Evolutionary conservation across 495 filamentous ascomycete species (phyloP), one percentile per base, ranked within the genome.

Genomic region (Recurvomyces mirabilis): DNA sequence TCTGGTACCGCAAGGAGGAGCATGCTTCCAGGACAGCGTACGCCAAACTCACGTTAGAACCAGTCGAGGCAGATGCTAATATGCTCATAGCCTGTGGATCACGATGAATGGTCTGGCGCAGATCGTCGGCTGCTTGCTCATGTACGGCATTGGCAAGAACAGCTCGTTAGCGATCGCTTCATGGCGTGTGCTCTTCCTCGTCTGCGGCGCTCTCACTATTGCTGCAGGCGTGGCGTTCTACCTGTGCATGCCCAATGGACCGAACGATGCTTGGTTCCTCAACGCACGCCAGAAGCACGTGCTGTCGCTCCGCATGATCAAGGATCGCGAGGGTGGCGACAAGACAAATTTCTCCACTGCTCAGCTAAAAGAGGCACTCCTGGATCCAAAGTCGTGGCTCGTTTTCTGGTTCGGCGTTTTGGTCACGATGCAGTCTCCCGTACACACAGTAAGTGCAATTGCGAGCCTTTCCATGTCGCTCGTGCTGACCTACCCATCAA

Each of bases 201-300:
- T 29, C 26, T 7, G 7, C 7, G 26, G n/a, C 26, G 26, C 7
- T n/a, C 7, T 29, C 26, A 29, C 26, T 7, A 7, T 29, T n/a
- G 26, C n/a, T n/a, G 26, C 26, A 7, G 26, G n/a, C n/a, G 7
- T 7, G 7, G n/a, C n/a, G n/a, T n/a, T 29, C 26, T 29, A 7
- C 26, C 7, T n/a, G 7, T n/a, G 7, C n/a, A 61, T 89, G 43
- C 84, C 85, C 0, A 82, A 88, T 54, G 70, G 70, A 1, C 81
- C 85, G 0, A 71, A 74, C n/a, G 70, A 74, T 28, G 82, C 83
- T 0, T 62, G 60, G 18, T 88, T 87, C 58, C 59, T 91, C 23
- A n/a, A n/a, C n/a, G n/a, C n/a, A 82, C 26, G 26, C 26, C 26
- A 29, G 26, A 29, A 29, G 26, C 7, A 29, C 26, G 26, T n/a